phyloP scores from a whole-genome alignment of 179 eudicot species.

The Spergularia azorica region DNA sequence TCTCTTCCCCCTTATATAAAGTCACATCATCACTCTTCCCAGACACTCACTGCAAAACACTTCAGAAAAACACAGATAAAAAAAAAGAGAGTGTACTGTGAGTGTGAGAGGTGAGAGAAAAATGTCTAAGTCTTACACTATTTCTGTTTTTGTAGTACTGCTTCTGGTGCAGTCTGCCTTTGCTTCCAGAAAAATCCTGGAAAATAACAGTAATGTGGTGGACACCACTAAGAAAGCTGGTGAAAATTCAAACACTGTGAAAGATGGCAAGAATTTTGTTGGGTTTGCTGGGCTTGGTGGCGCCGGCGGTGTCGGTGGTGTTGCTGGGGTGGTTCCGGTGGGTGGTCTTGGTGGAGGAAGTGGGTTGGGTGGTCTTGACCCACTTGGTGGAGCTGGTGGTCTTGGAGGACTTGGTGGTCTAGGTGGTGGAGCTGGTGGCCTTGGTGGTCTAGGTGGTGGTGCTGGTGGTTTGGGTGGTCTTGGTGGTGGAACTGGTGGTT shows the following conservation, averaged over 20 bases:
- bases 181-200: constrained; percentile 11
- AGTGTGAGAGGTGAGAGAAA: not conserved
- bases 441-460: constrained; percentile 7
- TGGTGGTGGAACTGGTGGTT: not conserved
- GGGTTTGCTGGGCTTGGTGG: constrained; percentile 33
- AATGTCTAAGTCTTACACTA: constrained; percentile 21
- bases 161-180: constrained; percentile 24
- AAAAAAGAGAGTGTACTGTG: no score
- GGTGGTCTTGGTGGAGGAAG: constrained; percentile 20
- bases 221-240: constrained; percentile 23
- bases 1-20: not conserved
- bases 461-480: constrained; percentile 12
- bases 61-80: not conserved
- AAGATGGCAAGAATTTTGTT: constrained; percentile 30
- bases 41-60: not conserved
- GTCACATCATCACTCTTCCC: not conserved
- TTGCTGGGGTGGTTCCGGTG: constrained; percentile 20
- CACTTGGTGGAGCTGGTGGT: constrained; percentile 21
- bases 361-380: constrained; percentile 19
- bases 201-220: constrained; percentile 10
- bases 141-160: constrained; percentile 10
- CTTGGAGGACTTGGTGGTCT: constrained; percentile 25
- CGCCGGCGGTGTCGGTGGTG: constrained; percentile 26
- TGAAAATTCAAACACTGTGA: not conserved
- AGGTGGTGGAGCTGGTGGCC: constrained; percentile 26